Evolutionary conservation across 371 early-diverging fungal genomes (phyloP), one percentile per base, ranked within the genome.

Genomic region (Apophysomyces variabilis): DNA sequence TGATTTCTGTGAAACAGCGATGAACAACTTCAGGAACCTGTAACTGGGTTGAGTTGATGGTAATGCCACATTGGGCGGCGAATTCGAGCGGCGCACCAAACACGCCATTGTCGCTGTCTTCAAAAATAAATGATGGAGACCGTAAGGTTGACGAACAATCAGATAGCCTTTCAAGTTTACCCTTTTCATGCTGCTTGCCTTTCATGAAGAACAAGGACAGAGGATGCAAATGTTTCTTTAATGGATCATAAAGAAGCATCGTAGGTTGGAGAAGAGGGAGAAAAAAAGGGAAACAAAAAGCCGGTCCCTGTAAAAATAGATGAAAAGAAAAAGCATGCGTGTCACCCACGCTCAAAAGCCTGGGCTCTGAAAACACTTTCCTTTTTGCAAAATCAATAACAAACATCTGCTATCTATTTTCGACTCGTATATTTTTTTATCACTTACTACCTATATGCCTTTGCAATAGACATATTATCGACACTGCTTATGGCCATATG

Each of bases 61-160:
- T 50, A 21, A 50, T 72, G 12, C 78, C 76, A 60, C 73, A 78
- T 58, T 78, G 64, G 13, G 68, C 64, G 5, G 76, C 78, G 43
- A 74, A 66, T 68, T 78, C 76, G 18, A 81, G 58, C 18, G 77
- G 73, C 13, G 75, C 73, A 26, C 81, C 81, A 66, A 81, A 81
- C 13, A 81, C 74, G n/a, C 79, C 74, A 58, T 62, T 66, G 7
- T 68, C 66, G 38, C 64, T 66, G 38, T 60, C 35, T 7, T 68
- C 41, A 13, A 37, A 38, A 44, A 39, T 45, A 43, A 3, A 3
- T 3, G 32, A 26, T 26, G 32, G 13, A 43, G 62, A 60, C 41
- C 13, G 58, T 39, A 8, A 38, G n/a, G 36, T n/a, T 21, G 12
- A 21, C 5, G 32, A 13, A 46, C 47, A 21, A 26, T 14, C 16